These are phyloP conservation scores for Pseudogymnoascus sp. DNA, from an alignment of 2,329 filamentous ascomycete species.

Conservation along the genomic window DNA sequence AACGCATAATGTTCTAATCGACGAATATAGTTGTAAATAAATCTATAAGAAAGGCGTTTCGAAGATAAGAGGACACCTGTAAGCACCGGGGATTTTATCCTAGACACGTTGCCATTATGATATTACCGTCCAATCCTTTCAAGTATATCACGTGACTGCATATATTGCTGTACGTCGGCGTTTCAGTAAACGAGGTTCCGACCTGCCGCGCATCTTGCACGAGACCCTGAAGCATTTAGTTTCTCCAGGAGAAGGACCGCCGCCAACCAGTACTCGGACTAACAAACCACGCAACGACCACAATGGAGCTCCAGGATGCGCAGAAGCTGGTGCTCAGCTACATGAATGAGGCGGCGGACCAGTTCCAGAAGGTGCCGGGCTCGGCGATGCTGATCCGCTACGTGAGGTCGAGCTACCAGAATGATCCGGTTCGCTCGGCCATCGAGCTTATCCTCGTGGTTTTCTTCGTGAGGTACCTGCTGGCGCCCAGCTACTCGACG, in stretches of 20 bases:
- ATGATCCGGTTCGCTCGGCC: constrained; percentile 87
- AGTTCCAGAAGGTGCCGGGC: constrained; percentile 86
- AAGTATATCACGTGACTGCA: not conserved
- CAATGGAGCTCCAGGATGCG: constrained; percentile 58
- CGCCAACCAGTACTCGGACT: constrained; percentile 14
- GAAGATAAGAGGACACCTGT: not conserved
- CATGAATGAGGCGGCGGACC: constrained; percentile 46
- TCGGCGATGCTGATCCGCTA: constrained; percentile 92
- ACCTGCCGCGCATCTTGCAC: not conserved
- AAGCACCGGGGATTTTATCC: not conserved
- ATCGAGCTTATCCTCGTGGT: constrained; percentile 91
- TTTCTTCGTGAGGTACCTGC: constrained; percentile 88
- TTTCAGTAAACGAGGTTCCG: constrained; percentile 7
- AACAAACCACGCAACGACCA: not conserved
- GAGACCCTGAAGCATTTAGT: constrained; percentile 1
- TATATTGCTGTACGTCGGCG: not conserved
- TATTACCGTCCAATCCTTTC: not conserved
- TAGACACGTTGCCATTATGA: not conserved
- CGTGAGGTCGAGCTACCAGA: constrained; percentile 94
- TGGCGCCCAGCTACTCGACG: constrained; percentile 88
- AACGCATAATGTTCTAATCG: not conserved
- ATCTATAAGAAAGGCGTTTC: not conserved
- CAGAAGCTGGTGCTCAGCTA: constrained; percentile 47
- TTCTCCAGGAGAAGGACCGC: not conserved
- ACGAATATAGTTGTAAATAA: not conserved